A percentile compares a stretch with the other conserved stretches of the same genome.
phyloP scores from a whole-genome alignment of 75 land plant species.

The Pinus taeda region DNA sequence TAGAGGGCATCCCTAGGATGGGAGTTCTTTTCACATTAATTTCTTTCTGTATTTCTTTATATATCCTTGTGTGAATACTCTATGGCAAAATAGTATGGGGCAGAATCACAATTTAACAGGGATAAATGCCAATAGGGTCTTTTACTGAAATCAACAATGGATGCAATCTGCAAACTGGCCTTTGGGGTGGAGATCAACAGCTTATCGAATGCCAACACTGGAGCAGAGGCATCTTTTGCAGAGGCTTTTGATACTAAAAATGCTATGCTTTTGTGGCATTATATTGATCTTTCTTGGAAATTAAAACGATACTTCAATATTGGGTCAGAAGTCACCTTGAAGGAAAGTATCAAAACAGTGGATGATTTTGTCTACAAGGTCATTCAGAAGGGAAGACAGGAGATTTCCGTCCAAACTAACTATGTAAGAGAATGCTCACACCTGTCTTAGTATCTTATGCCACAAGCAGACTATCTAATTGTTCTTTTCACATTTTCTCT shows the following conservation, averaged over 20 bases:
- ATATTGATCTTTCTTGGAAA: constrained; percentile 52
- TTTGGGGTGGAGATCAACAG: constrained; percentile 65
- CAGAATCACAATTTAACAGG: background rate
- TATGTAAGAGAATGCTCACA: constrained; percentile 7
- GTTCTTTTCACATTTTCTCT: background rate
- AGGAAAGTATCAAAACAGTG: constrained; percentile 27
- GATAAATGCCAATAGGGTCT: constrained; percentile 39
- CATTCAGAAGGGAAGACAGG: constrained; percentile 27
- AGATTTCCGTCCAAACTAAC: constrained; percentile 9
- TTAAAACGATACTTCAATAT: constrained; percentile 44
- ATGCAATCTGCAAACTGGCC: constrained; percentile 60
- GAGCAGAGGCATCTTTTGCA: constrained; percentile 29
- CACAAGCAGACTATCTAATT: background rate
- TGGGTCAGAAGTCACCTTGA: constrained; percentile 51
- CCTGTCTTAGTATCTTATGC: background rate
- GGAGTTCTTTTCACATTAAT: too few species aligned
- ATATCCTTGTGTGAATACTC: too few species aligned
- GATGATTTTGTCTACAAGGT: constrained; percentile 50
- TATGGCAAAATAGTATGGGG: background rate
- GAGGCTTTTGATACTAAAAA: constrained; percentile 49
- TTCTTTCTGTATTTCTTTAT: too few species aligned
- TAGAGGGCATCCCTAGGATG: background rate
- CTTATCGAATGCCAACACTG: constrained; percentile 26
- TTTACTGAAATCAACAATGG: constrained; percentile 58
- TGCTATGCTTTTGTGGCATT: constrained; percentile 24